phyloP scores from a whole-genome alignment of 331 rosid species.

The Quercus lobata region DNA sequence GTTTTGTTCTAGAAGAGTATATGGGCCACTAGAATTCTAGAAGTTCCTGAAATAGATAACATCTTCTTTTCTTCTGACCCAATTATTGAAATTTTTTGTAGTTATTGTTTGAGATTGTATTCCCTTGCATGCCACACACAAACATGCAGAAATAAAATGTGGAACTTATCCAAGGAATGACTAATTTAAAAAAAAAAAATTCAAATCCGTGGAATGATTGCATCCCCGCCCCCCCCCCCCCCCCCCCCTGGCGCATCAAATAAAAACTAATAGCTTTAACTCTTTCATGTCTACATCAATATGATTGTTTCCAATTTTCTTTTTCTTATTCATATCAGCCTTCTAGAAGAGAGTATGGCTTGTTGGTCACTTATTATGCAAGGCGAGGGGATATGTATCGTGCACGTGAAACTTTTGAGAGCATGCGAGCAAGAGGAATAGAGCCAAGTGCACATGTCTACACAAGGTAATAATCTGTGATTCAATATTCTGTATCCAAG shows the following conservation, averaged over 20 bases:
- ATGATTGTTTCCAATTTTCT: not conserved
- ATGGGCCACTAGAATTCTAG: not conserved
- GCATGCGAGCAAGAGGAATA: constrained; percentile 95
- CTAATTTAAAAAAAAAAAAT: not conserved
- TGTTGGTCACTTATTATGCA: constrained; percentile 90
- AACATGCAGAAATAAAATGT: not conserved
- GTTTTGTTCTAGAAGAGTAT: not conserved
- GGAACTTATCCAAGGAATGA: not conserved
- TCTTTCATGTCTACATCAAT: not conserved
- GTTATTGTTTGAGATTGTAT: not conserved
- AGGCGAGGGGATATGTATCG: constrained; percentile 94
- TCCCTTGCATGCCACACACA: not conserved
- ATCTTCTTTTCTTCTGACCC: not conserved
- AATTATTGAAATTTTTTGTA: not conserved
- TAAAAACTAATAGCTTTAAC: not conserved
- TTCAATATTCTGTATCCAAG: constrained; percentile 1
- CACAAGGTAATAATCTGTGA: constrained; percentile 55
- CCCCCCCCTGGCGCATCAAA: not conserved
- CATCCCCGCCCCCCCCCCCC: no score
- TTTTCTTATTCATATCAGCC: constrained; percentile 52
- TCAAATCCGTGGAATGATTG: not conserved
- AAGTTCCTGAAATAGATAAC: not conserved
- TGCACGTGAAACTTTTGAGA: constrained; percentile 91
- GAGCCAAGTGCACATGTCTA: constrained; percentile 91
- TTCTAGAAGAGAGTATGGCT: constrained; percentile 91